Conservation (phyloP, 768 basidiomycete genomes). For the Coprinellus micaceus region DNA sequence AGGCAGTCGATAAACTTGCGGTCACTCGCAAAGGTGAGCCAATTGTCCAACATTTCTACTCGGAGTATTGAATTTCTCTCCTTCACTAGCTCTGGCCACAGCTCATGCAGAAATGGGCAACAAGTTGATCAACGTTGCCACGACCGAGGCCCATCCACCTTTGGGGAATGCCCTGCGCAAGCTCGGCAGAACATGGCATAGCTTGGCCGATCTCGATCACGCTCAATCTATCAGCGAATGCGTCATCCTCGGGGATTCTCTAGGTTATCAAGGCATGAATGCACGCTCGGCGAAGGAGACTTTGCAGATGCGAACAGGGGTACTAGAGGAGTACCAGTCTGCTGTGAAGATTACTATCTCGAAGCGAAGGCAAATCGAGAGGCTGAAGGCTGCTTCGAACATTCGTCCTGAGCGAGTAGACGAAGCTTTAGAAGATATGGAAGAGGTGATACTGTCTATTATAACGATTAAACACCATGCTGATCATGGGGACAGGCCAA, state of each 20-base stretch:
- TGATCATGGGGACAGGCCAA: constrained; percentile 57
- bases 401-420: constrained; percentile 85
- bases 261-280: constrained; percentile 96
- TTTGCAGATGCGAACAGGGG: constrained; percentile 80
- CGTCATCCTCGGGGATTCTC: constrained; percentile 90
- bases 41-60: too few relatives aligned
- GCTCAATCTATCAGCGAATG: constrained; percentile 93
- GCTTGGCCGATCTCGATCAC: constrained; percentile 81
- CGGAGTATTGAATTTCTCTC: constrained; percentile 3
- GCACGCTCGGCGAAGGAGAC: constrained; percentile 97
- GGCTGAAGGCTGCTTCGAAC: constrained; percentile 79
- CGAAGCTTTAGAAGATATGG: constrained; percentile 88
- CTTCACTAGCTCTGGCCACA: constrained; percentile 60
- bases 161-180: constrained; percentile 82
- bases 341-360: constrained; percentile 93
- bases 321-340: constrained; percentile 90
- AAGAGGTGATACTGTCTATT: constrained; percentile 58
- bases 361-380: constrained; percentile 88
- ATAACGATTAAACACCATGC: constrained; percentile 6
- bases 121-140: constrained; percentile 83
- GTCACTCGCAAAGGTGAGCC: constrained; percentile 69
- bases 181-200: constrained; percentile 84
- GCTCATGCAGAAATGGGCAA: constrained; percentile 91
- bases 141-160: constrained; percentile 83
- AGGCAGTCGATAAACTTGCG: constrained; percentile 84